phyloP scores from a whole-genome alignment of 345 rosid genomes.

The Eucalyptus regnans region DNA sequence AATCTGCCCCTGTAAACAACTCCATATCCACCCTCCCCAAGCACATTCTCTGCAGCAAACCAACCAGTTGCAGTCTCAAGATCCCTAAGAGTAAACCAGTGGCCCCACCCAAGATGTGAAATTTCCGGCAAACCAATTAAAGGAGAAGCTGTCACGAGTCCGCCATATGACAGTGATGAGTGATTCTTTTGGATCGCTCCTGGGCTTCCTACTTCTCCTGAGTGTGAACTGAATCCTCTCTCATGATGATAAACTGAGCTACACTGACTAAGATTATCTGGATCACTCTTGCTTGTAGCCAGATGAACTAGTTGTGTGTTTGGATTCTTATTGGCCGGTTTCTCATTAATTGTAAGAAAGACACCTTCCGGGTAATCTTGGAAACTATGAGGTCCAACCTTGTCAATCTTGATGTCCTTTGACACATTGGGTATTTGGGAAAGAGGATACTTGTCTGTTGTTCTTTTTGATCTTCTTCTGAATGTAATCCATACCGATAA shows the following conservation, averaged over 20 bases:
- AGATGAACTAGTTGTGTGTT: slow-evolving; percentile 44
- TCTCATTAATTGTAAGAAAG: slow-evolving; percentile 34
- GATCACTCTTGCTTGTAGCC: slow-evolving; percentile 66
- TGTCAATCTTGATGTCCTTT: slow-evolving; percentile 86
- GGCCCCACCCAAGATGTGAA: slow-evolving; percentile 99
- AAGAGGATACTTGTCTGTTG: slow-evolving; percentile 32
- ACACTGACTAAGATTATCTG: slow-evolving; percentile 67
- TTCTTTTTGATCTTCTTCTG: slow-evolving; percentile 48
- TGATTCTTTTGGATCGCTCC: slow-evolving; percentile 48
- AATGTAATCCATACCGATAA: slow-evolving; percentile 77
- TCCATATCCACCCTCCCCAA: slow-evolving; percentile 99
- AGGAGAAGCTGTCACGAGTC: slow-evolving; percentile 67
- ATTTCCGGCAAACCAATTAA: slow-evolving; percentile 83
- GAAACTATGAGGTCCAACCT: slow-evolving; percentile 36
- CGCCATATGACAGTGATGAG: slow-evolving; percentile 41
- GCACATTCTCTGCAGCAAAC: slow-evolving; percentile 66
- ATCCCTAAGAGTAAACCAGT: slow-evolving; percentile 98
- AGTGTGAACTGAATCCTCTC: slow-evolving; percentile 60
- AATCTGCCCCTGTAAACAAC: slow-evolving; percentile 81
- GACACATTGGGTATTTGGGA: slow-evolving; percentile 71
- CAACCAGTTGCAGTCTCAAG: slow-evolving; percentile 74
- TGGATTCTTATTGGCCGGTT: slow-evolving; percentile 35
- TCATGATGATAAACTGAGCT: slow-evolving; percentile 62
- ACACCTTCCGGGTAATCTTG: slow-evolving; percentile 37
- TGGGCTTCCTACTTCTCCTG: slow-evolving; percentile 90